phyloP scores from a whole-genome alignment of 306 rosid genomes.

The Gillenia trifoliata region DNA sequence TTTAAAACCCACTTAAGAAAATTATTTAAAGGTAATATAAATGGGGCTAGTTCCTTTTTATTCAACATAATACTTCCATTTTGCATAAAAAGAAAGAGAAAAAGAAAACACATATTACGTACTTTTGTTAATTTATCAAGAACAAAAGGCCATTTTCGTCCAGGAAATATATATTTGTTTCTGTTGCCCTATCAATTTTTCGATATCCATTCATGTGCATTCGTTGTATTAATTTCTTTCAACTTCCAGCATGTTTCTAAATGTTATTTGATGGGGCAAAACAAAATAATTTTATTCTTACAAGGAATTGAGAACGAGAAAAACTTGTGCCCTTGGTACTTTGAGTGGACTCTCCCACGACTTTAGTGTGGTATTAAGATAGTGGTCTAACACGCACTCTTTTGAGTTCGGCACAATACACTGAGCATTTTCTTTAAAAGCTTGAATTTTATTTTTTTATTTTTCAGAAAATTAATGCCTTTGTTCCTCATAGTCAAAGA shows the following conservation, averaged over 20 bases:
- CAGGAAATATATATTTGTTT: not conserved
- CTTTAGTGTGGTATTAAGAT: too few relatives aligned
- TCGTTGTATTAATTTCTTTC: not conserved
- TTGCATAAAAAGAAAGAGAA: too few relatives aligned
- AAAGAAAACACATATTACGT: not conserved
- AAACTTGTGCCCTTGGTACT: too few relatives aligned
- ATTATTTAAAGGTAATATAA: too few relatives aligned
- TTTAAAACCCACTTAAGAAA: too few relatives aligned
- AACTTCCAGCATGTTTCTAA: not conserved
- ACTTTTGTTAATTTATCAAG: not conserved
- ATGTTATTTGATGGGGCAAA: not conserved
- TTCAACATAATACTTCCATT: too few relatives aligned
- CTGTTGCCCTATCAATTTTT: not conserved
- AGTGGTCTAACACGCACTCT: too few relatives aligned
- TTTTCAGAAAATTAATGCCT: not conserved
- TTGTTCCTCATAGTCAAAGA: not conserved
- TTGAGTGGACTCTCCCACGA: too few relatives aligned
- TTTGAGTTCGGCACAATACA: not conserved
- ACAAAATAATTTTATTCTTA: not conserved
- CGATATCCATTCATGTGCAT: not conserved
- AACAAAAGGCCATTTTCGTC: not conserved
- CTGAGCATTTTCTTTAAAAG: too few relatives aligned
- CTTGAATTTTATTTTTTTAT: too few relatives aligned
- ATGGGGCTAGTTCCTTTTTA: too few relatives aligned
- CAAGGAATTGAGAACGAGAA: not conserved